Evolutionary conservation across 352 stramenopile genomes (phyloP).

Genomic region (Phytophthora quininea): DNA sequence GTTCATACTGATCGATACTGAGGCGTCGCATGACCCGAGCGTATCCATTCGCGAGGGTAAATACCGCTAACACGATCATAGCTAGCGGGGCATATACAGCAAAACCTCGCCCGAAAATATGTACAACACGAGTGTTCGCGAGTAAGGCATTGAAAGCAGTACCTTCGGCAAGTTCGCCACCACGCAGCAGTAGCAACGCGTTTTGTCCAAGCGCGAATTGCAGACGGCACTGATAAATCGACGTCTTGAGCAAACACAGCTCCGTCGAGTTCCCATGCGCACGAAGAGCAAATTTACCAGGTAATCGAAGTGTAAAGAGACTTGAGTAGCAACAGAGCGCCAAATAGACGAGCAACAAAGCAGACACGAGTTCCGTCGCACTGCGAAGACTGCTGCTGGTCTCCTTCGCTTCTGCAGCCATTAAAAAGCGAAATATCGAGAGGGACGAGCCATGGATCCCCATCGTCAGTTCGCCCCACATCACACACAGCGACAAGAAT

Average conservation of each 20-base stretch:
- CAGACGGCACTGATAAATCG: conserved; percentile 67
- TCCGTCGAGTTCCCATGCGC: conserved; percentile 64
- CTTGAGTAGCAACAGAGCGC: conserved; percentile 63
- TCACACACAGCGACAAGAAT: conserved; percentile 51
- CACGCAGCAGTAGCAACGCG: conserved; percentile 61
- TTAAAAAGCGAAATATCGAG: conserved; percentile 38
- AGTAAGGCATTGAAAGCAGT: conserved; percentile 69
- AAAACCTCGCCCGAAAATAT: conserved; percentile 61
- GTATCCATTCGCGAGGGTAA: conserved; percentile 60
- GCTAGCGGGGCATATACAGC: conserved; percentile 60
- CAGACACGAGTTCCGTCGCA: conserved; percentile 43
- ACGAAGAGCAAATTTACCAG: conserved; percentile 56
- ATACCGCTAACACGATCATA: conserved; percentile 56
- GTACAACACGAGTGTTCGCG: conserved; percentile 58
- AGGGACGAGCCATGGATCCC: conserved; percentile 41
- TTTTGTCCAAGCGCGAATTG: conserved; percentile 80
- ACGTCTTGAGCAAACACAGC: conserved; percentile 61
- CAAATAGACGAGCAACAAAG: conserved; percentile 64
- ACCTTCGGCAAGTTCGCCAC: conserved; percentile 38
- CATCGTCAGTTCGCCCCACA: conserved; percentile 77
- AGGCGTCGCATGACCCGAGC: conserved; percentile 54
- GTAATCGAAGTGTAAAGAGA: conserved; percentile 62
- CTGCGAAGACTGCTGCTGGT: conserved; percentile 28
- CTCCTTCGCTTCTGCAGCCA: conserved; percentile 20
- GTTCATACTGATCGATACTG: conserved; percentile 76